Evolutionary conservation across 352 stramenopile species (phyloP).

Genomic region (Thalassiosira ordinaria): DNA sequence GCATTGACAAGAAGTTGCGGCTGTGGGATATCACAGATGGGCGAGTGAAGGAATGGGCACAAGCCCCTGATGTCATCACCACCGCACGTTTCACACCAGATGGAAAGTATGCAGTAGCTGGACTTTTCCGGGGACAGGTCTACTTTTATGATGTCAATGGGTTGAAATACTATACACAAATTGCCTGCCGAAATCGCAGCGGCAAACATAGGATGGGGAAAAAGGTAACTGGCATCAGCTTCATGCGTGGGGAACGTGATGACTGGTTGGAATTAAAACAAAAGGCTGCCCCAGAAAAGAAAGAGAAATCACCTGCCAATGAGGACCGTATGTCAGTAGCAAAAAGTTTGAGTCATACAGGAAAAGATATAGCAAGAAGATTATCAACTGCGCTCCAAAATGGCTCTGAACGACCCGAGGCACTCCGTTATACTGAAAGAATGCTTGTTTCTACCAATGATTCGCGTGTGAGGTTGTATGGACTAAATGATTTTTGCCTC

Average conservation of each 20-base stretch:
- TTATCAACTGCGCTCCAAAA: conserved; percentile 26
- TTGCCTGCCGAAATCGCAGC: conserved; percentile 69
- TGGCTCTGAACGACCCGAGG: conserved; percentile 21
- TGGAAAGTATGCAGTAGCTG: conserved; percentile 63
- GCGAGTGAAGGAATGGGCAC: conserved; percentile 72
- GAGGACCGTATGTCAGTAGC: conserved; percentile 27
- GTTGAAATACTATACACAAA: conserved; percentile 79
- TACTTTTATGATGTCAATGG: conserved; percentile 75
- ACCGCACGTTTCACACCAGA: conserved; percentile 59
- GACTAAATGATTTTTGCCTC: conserved; percentile 69
- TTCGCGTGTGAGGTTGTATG: conserved; percentile 69
- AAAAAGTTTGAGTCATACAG: no score
- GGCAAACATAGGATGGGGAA: conserved; percentile 65
- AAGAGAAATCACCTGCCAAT: conserved; percentile 9
- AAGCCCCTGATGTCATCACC: conserved; percentile 69
- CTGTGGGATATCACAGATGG: conserved; percentile 74
- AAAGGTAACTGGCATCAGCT: conserved; percentile 79
- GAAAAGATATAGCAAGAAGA: conserved; percentile 33
- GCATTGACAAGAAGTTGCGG: conserved; percentile 75
- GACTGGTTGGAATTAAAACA: conserved; percentile 30
- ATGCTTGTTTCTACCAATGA: conserved; percentile 81
- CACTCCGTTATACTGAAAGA: conserved; percentile 51
- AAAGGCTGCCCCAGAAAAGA: conserved; percentile 10
- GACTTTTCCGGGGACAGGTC: conserved; percentile 72
- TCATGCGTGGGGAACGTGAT: conserved; percentile 51